phyloP scores from a whole-genome alignment of 1,284 basidiomycete species.

The Melampsora americana region DNA sequence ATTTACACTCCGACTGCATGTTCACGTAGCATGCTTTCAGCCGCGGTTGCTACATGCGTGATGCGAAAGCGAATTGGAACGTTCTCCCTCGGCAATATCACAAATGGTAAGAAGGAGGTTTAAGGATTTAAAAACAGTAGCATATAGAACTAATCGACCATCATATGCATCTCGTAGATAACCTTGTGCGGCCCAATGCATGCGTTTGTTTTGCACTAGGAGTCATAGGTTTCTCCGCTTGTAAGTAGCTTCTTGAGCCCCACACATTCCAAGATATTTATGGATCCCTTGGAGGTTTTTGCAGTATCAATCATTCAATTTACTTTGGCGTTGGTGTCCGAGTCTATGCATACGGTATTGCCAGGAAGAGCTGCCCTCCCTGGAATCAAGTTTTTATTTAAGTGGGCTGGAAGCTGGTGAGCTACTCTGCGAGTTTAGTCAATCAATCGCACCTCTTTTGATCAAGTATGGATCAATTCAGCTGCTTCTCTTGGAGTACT shows the following conservation, averaged over 20 bases:
- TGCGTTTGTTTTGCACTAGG: background rate
- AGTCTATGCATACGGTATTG: background rate
- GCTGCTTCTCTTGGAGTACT: slow-evolving; percentile 1
- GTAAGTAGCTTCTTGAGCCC: background rate
- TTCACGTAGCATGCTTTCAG: background rate
- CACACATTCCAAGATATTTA: background rate
- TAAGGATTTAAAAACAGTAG: background rate
- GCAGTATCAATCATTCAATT: background rate
- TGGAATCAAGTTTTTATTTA: background rate
- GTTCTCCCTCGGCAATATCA: background rate
- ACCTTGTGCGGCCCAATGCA: slow-evolving; percentile 1
- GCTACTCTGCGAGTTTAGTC: no score
- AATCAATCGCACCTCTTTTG: no score
- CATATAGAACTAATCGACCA: background rate
- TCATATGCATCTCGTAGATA: background rate
- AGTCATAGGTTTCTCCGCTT: background rate
- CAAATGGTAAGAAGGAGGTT: background rate
- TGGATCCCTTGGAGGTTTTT: background rate
- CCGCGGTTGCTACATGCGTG: background rate
- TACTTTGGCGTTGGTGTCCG: background rate
- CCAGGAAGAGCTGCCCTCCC: background rate
- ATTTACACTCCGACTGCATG: background rate
- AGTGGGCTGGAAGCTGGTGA: background rate
- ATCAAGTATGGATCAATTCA: no score
- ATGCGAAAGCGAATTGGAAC: slow-evolving; percentile 1